Evolutionary conservation across 2,329 filamentous ascomycete species (phyloP), one percentile per base, ranked within the genome.

Genomic region (Graphilbum sp.): DNA sequence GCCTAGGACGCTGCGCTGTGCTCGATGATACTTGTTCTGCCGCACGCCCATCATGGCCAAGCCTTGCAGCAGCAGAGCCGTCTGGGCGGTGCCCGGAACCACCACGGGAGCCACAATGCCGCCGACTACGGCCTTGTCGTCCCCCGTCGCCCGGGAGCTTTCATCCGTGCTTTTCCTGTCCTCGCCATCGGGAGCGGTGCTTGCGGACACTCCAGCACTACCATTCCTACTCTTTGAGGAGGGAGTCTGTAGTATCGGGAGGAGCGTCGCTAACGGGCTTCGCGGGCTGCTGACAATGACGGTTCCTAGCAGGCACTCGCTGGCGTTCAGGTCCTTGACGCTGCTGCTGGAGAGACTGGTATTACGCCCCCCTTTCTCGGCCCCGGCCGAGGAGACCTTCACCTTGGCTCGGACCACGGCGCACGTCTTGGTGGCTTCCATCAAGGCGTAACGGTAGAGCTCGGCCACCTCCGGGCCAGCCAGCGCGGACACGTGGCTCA

Each of bases 31-130:
- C 56, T 87, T 88, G 54, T 85, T 81, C 58, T 90, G 84, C 41
- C 81, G 72, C 49, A 90, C 75, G 1, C 81, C 83, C 60, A 93
- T 73, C 43, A 92, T 58, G 13, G 84, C 79, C 45, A 93, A 58
- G 0, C 84, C 84, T 57, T 92, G 84, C 13, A 74, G 50, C 42
- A 88, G 32, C 11, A 34, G 31, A 23, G 90, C 56, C 0, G 69
- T 76, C 21, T 83, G 80, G 1, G 74, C 67, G 2, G 70, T 69
- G 0, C 79, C 67, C 2, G 78, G 75, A 34, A 90, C 79, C 11
- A 92, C 79, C 9, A 90, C 73, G 0, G 83, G 83, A 18, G 80
- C 83, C 13, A 86, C 75, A 34, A 93, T 84, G 7, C 84, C 85
- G 4, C 83, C 82, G 5, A 15, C 13, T 1, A 8, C 16, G 2